phyloP scores from a whole-genome alignment of 768 basidiomycete genomes.

The Mycena vitilis region DNA sequence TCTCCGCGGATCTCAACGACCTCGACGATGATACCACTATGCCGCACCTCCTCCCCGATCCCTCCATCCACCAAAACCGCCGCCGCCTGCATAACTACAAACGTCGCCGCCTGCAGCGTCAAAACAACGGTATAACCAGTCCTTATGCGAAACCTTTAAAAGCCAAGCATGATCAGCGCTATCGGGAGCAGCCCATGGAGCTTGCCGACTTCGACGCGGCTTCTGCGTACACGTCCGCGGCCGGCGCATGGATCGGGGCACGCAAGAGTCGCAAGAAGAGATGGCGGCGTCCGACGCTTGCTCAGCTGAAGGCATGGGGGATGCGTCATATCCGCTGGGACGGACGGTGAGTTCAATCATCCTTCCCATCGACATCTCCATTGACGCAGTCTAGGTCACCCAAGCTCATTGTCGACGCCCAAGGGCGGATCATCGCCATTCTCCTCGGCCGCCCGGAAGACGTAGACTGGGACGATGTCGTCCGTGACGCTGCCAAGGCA shows the following conservation, averaged over 20 bases:
- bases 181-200: background rate
- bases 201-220: background rate
- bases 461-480: slow-evolving; percentile 2
- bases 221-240: background rate
- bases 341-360: background rate
- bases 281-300: background rate
- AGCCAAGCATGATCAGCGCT: background rate
- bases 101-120: background rate
- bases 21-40: background rate
- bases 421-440: slow-evolving; percentile 15
- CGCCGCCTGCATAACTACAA: background rate
- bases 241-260: slow-evolving; percentile 7
- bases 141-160: background rate
- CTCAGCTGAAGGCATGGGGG: background rate
- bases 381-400: background rate
- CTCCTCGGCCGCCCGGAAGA: slow-evolving; percentile 7
- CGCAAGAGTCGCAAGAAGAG: background rate
- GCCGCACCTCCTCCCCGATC: background rate
- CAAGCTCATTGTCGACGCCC: slow-evolving; percentile 3
- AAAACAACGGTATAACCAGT: background rate
- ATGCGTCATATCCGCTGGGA: slow-evolving; percentile 4
- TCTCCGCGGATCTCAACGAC: background rate
- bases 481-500: background rate
- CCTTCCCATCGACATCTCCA: background rate
- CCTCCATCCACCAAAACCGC: background rate